Percentiles rank a stretch among this genome's conserved stretches.
Evolutionary conservation across 441 rosid species (phyloP).

Genomic region (Flueggea neowawraea): DNA sequence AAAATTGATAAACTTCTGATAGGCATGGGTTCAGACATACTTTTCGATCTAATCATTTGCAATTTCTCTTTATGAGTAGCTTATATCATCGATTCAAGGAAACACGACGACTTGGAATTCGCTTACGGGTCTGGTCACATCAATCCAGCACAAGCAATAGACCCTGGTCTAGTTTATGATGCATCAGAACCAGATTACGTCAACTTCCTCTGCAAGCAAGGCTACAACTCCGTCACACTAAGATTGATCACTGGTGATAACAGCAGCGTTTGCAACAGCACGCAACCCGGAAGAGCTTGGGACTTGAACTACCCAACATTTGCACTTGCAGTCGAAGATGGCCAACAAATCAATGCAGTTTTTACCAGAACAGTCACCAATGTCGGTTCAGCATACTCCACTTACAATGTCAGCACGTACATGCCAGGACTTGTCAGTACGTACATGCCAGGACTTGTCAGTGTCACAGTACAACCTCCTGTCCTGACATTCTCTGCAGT

Average conservation of each 20-base stretch:
- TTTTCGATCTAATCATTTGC: no score
- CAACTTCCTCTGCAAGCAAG: slow-evolving; percentile 69
- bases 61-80: slow-evolving; percentile 33
- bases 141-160: slow-evolving; percentile 40
- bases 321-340: slow-evolving; percentile 38
- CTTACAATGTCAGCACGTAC: slow-evolving; percentile 35
- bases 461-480: slow-evolving; percentile 45
- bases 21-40: no score
- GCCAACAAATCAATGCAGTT: slow-evolving; percentile 27
- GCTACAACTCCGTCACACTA: slow-evolving; percentile 40
- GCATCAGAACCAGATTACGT: slow-evolving; percentile 55
- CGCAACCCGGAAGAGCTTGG: slow-evolving; percentile 41
- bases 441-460: not conserved
- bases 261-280: slow-evolving; percentile 43
- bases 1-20: not conserved
- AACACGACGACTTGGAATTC: slow-evolving; percentile 53
- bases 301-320: slow-evolving; percentile 72
- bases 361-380: slow-evolving; percentile 62
- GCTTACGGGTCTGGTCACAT: slow-evolving; percentile 75
- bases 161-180: slow-evolving; percentile 76
- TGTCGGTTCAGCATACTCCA: slow-evolving; percentile 43
- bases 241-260: slow-evolving; percentile 36
- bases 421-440: slow-evolving; percentile 26
- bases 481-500: slow-evolving; percentile 38
- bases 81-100: slow-evolving; percentile 47